Conservation (phyloP, 805 yeast genomes). For the Lachancea fermentati region DNA sequence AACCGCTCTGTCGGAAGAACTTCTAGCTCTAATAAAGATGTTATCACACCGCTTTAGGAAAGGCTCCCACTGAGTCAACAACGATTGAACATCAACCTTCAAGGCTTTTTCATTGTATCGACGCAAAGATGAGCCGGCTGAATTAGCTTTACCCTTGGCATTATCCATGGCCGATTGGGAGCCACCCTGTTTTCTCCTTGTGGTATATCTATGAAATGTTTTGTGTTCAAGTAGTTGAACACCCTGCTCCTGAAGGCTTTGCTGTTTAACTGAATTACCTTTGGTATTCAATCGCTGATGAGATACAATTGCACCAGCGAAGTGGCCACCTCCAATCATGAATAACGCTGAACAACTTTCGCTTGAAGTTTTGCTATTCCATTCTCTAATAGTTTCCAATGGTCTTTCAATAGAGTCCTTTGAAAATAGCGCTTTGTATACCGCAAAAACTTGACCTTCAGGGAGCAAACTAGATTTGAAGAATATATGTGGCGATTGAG, state of each 20-base stretch:
- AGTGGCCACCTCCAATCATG: conserved; percentile 97
- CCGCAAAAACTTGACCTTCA: conserved; percentile 49
- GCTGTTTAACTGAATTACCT: conserved; percentile 48
- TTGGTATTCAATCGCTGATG: conserved; percentile 55
- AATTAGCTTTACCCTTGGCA: conserved; percentile 90
- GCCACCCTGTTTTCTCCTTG: conserved; percentile 97
- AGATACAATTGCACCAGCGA: conserved; percentile 89
- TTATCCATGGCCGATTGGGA: conserved; percentile 90
- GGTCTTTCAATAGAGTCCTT: conserved; percentile 44
- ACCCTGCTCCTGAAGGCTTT: conserved; percentile 51
- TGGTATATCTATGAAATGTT: conserved; percentile 90
- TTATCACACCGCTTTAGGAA: conserved; percentile 56
- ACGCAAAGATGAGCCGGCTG: conserved; percentile 89
- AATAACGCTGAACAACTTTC: conserved; percentile 62
- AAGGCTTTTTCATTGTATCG: conserved; percentile 85
- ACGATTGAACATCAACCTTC: conserved; percentile 66
- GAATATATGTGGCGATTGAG: conserved; percentile 63
- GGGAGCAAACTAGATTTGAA: conserved; percentile 47
- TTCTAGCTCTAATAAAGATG: conserved; percentile 78
- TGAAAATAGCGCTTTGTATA: conserved; percentile 59
- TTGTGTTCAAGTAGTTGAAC: conserved; percentile 68
- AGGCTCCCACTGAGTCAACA: conserved; percentile 60
- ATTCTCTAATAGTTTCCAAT: conserved; percentile 38
- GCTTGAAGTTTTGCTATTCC: conserved; percentile 29
- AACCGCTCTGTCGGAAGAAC: conserved; percentile 56